Base-by-base conservation (phyloP, 2,329 filamentous ascomycete species). In the Paracoccidioides brasiliensis region DNA sequence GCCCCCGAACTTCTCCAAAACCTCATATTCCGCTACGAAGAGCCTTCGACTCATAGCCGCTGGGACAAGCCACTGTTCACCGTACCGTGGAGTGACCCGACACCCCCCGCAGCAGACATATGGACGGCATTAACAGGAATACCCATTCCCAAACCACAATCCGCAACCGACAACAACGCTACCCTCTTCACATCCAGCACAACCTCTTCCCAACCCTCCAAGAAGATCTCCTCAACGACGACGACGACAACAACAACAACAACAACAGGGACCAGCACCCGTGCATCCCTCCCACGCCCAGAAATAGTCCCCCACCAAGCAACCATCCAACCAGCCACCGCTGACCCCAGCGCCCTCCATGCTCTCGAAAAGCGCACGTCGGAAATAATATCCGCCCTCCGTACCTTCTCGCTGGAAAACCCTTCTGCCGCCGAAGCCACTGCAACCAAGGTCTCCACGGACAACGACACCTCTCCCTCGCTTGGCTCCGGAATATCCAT, bases 41-140 rank as follows among this genome's bases (percentile, higher is more conserved):
- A 84, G 69, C 81, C 81, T n/a, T 82, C 80, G 63, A 80, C 79
- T 41, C 80, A 83, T 74, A 80, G 74, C 50, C 75, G 81, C 52
- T 85, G 81, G 81, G 81, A 85, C 65, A 80, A 80, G 50, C 81
- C 82, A 0, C 75, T 84, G 22, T 85, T 84, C 71, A 82, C 79
- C 8, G 76, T 84, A 1, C 76, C 79, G 5, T 77, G 75, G 61
- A 73, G 76, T 56, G 81, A 84, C 63, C 64, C 73, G 5, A 71
- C 73, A 14, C 79, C 80, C 5, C 80, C 80, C 9, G 74, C 74
- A 57, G 76, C 79, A 45, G 76, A 78, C 44, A 84, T 85, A 61
- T 85, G 81, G 79, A 77, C 79, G 43, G 79, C 80, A 2, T 63
- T 76, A 9, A 75, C 74, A 15, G 73, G 72, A 45, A 63, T 70